phyloP scores from a whole-genome alignment of 306 rosid species.

The Cucumis cinereus region DNA sequence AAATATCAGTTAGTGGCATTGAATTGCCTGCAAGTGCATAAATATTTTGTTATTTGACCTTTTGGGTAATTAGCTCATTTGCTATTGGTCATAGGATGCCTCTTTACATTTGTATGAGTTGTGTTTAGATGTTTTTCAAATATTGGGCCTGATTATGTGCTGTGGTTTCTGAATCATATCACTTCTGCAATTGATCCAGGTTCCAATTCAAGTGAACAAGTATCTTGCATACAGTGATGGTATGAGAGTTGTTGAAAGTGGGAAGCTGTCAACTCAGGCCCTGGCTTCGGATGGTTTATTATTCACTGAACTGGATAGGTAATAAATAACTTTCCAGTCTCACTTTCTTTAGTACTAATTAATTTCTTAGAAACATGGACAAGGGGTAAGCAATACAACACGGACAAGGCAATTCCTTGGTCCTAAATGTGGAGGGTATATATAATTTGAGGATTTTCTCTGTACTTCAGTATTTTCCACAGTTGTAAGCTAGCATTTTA shows the following conservation, averaged over 20 bases:
- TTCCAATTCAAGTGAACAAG: constrained; percentile 93
- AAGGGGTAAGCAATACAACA: neutral
- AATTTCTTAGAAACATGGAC: neutral
- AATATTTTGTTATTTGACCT: neutral
- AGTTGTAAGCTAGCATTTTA: neutral
- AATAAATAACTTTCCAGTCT: constrained; percentile 1
- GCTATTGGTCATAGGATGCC: neutral
- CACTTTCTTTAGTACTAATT: neutral
- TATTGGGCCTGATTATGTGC: neutral
- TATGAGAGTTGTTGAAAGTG: constrained; percentile 81
- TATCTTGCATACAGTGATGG: constrained; percentile 84
- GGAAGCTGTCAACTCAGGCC: constrained; percentile 42
- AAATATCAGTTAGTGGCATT: neutral
- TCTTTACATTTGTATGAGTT: neutral
- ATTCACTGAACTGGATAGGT: constrained; percentile 85
- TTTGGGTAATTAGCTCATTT: neutral
- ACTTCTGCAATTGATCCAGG: constrained; percentile 31
- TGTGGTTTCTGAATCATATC: neutral
- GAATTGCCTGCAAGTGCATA: neutral
- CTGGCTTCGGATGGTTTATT: constrained; percentile 67
- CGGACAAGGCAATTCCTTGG: neutral
- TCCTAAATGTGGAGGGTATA: neutral
- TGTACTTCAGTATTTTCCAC: neutral
- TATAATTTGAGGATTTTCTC: neutral
- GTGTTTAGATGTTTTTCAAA: neutral